Base-by-base conservation (phyloP, 768 basidiomycete genomes). In the Amanita exitialis region DNA sequence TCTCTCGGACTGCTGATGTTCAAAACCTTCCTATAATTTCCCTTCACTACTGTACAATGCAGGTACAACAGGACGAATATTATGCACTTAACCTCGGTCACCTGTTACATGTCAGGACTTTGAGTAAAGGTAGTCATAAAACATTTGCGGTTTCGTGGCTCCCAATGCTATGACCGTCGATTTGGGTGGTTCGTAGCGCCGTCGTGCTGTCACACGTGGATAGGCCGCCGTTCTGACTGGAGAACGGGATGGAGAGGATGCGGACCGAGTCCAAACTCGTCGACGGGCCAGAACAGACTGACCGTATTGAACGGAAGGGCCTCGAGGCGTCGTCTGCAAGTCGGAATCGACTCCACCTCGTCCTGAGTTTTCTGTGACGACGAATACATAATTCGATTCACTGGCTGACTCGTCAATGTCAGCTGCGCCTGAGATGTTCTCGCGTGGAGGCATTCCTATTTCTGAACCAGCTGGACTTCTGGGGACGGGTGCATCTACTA, bases 221-320 rank as follows among this genome's bases (percentile, higher is more conserved):
- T 64, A 57, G 20, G 59, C 54, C 44, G 65, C 58, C 44, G 72
- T 47, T 44, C 57, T 62, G 12, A 64, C 73, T 15, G 79, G 79
- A 1, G 79, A 80, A 21, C 74, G 70, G 13, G 76, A 77, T n/a
- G 75, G 77, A 0, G 79, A 79, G 4, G 77, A 78, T 30, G 66
- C 56, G 7, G 75, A 71, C n/a, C 69, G 70, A 10, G 59, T 59
- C 51, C 68, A 58, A 2, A 65, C 41, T 18, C 66, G 61, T 38
- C 69, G 62, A 27, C 63, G 65, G 34, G 63, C 42, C 27, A 65
- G 58, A 4, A 59, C 45, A 47, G 56, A 65, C 64, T 47, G 72
- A 66, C 7, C 71, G 69, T n/a, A 70, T 69, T 21, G 65, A 53
- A 4, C 25, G 66, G 62, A 35, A 57, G 57, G 43, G 45, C 25